phyloP scores from a whole-genome alignment of 352 stramenopile genomes.

The Phytophthora sp. region DNA sequence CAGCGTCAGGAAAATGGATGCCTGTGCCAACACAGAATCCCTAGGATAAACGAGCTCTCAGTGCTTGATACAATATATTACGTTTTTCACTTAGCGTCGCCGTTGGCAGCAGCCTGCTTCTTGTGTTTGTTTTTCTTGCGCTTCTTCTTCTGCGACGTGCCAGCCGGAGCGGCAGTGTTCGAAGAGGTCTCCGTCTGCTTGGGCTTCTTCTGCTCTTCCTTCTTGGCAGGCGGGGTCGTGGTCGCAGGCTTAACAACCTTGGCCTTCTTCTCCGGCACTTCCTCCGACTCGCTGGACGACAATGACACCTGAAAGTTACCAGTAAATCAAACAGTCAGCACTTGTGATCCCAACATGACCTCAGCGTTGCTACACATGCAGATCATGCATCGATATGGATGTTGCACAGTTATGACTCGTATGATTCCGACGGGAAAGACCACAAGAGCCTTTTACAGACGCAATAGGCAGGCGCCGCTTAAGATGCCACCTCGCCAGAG shows the following conservation, averaged over 20 bases:
- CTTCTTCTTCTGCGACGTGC: constrained; percentile 58
- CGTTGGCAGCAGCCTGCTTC: constrained; percentile 23
- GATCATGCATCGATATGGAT: constrained; percentile 49
- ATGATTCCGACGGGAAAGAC: constrained; percentile 89
- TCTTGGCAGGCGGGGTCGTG: constrained; percentile 25
- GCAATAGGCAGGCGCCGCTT: constrained; percentile 43
- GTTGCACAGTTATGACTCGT: constrained; percentile 94
- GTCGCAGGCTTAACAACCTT: constrained; percentile 35
- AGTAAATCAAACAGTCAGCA: constrained; percentile 13
- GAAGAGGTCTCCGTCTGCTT: constrained; percentile 16
- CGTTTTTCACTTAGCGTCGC: constrained; percentile 15
- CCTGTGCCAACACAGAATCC: constrained; percentile 4
- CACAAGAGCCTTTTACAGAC: constrained; percentile 67
- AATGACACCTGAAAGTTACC: constrained; percentile 17
- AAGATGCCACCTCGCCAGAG: constrained; percentile 33
- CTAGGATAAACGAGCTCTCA: not conserved
- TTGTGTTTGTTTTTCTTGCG: constrained; percentile 64
- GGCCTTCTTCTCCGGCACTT: constrained; percentile 38
- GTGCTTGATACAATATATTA: constrained; percentile 27
- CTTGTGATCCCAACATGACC: not conserved
- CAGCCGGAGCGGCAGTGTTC: constrained; percentile 5
- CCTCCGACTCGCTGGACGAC: constrained; percentile 51
- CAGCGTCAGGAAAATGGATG: constrained; percentile 31
- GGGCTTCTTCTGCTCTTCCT: constrained; percentile 40
- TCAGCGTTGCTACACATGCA: constrained; percentile 14